Evolutionary conservation across 2,329 filamentous ascomycete genomes (phyloP).

Genomic region (Sarocladium strictum): DNA sequence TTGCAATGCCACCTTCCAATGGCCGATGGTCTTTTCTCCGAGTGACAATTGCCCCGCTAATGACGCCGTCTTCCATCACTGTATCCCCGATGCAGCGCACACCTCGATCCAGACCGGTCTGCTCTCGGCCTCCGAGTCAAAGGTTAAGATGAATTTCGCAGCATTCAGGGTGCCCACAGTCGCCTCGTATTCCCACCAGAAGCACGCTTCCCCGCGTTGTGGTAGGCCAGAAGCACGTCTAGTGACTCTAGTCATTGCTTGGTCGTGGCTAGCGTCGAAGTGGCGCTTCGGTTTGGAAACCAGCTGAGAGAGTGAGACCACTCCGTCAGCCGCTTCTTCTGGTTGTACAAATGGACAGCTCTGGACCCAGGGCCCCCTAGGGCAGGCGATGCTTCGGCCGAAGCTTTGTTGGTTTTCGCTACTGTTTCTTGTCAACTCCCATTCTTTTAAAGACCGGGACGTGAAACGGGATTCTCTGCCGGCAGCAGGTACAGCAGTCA

Average conservation of each 20-base stretch:
- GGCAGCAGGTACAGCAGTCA: not conserved
- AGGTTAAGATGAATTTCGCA: not conserved
- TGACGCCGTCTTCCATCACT: not conserved
- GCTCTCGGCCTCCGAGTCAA: not conserved
- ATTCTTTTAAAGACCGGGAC: not conserved
- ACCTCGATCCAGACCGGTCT: not conserved
- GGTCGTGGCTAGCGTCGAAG: constrained; percentile 7
- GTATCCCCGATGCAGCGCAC: not conserved
- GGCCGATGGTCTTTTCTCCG: not conserved
- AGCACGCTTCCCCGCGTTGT: constrained; percentile 5
- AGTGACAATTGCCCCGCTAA: no score
- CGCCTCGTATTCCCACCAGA: constrained; percentile 1
- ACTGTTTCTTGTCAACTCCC: not conserved
- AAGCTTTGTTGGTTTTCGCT: not conserved
- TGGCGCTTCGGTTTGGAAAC: constrained; percentile 8
- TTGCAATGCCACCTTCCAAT: not conserved
- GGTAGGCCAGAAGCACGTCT: not conserved
- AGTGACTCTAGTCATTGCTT: no score
- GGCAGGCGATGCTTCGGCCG: not conserved
- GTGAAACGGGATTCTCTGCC: not conserved
- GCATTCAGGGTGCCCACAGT: not conserved
- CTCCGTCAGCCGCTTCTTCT: not conserved
- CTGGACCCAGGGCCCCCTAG: no score
- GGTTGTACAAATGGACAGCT: constrained; percentile 6
- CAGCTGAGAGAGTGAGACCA: constrained; percentile 5